Evolutionary conservation across 2,329 filamentous ascomycete species (phyloP).

Genomic region (Diplodia sapinea): DNA sequence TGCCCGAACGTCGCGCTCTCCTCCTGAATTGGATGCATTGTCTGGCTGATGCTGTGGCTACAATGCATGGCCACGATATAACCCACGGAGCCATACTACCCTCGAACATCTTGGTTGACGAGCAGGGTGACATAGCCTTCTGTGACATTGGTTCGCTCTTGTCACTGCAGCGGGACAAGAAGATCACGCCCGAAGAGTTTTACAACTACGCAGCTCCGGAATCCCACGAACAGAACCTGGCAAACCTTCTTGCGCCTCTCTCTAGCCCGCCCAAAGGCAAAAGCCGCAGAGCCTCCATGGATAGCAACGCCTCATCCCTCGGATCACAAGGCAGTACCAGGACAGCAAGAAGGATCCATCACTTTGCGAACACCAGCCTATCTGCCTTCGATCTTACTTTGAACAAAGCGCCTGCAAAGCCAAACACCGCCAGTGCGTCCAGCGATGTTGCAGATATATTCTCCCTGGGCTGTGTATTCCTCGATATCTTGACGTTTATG

Average conservation of each 20-base stretch:
- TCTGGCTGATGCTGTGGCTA: conserved; percentile 70
- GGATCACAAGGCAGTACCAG: conserved; percentile 38
- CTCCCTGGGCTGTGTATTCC: conserved; percentile 73
- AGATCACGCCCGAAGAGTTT: conserved; percentile 67
- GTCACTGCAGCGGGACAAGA: conserved; percentile 60
- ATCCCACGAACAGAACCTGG: conserved; percentile 43
- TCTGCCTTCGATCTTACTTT: conserved; percentile 48
- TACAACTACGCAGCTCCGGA: conserved; percentile 79
- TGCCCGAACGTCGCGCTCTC: conserved; percentile 63
- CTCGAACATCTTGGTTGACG: conserved; percentile 71
- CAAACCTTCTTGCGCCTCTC: conserved; percentile 33
- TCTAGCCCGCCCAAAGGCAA: conserved; percentile 27
- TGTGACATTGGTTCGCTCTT: conserved; percentile 62
- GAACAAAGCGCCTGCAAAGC: conserved; percentile 38
- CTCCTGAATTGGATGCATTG: conserved; percentile 78
- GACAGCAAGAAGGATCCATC: conserved; percentile 38
- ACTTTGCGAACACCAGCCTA: conserved; percentile 2
- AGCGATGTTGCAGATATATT: conserved; percentile 68
- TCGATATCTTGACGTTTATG: conserved; percentile 73
- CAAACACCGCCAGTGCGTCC: conserved; percentile 41
- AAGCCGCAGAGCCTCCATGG: conserved; percentile 40
- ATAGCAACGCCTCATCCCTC: conserved; percentile 45
- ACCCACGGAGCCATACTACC: conserved; percentile 73
- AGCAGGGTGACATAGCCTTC: conserved; percentile 69
- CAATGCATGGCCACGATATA: conserved; percentile 67